Percentiles rank a stretch among this genome's conserved stretches.
Evolutionary conservation across 345 rosid genomes (phyloP).

Genomic region (Anastatica hierochuntica): DNA sequence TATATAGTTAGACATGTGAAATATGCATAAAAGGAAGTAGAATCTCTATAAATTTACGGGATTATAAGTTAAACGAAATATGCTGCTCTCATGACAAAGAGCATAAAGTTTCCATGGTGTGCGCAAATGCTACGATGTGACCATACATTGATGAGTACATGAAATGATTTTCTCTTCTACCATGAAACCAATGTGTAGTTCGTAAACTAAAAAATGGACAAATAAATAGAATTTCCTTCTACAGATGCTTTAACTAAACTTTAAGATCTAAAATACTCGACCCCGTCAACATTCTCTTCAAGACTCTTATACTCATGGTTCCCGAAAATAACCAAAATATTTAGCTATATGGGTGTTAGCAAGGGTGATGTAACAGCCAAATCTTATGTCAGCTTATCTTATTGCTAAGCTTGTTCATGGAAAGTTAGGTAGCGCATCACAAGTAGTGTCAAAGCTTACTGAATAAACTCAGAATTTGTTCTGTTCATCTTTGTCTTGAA

Average conservation of each 20-base stretch:
- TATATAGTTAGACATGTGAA: not conserved
- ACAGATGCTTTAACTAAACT: not conserved
- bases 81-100: not conserved
- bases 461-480: conserved; percentile 55
- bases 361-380: not conserved
- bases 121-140: not conserved
- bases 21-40: not conserved
- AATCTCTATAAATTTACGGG: not conserved
- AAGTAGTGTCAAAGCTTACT: conserved; percentile 28
- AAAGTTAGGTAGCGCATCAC: too few species aligned
- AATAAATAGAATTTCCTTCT: not conserved
- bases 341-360: not conserved
- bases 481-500: conserved; percentile 60
- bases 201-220: not conserved
- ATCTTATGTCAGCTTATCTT: not conserved
- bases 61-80: not conserved
- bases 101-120: not conserved
- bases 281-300: not conserved
- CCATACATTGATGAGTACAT: not conserved
- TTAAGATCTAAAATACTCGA: not conserved
- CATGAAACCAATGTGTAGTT: not conserved
- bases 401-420: too few species aligned
- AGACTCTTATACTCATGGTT: not conserved
- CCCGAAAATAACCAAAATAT: not conserved
- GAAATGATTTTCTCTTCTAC: not conserved